A percentile compares a stretch with the other conserved stretches of the same genome.
Conservation (phyloP, 805 yeast species). For the Saturnispora hagleri region DNA sequence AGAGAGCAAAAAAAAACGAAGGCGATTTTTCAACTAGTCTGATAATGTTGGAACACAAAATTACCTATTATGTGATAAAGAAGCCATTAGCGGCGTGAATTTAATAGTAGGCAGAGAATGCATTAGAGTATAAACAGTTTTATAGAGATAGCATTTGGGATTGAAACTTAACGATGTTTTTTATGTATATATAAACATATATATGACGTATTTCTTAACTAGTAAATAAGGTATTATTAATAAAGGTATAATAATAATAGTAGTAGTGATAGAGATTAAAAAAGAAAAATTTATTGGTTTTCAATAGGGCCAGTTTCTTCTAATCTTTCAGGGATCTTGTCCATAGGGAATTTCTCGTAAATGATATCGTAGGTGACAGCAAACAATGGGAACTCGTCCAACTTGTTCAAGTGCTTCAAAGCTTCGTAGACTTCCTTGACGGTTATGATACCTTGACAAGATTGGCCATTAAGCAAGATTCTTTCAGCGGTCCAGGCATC, state of each 20-base stretch:
- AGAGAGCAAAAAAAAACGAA: not conserved
- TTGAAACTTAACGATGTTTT: too few species aligned
- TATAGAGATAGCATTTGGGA: too few species aligned
- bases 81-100: too few species aligned
- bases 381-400: conserved; percentile 73
- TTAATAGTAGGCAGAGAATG: too few species aligned
- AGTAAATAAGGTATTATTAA: not conserved
- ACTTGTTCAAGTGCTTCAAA: conserved; percentile 42
- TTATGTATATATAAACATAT: too few species aligned
- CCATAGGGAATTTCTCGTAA: conserved; percentile 65
- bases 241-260: not conserved
- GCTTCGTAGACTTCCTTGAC: conserved; percentile 86
- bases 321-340: conserved; percentile 62
- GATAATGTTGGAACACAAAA: too few species aligned
- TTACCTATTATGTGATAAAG: too few species aligned
- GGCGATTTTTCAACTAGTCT: not conserved
- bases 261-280: not conserved
- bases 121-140: too few species aligned
- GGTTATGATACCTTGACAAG: conserved; percentile 92
- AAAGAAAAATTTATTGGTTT: not conserved
- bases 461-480: conserved; percentile 85
- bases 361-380: conserved; percentile 76
- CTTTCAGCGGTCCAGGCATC: conserved; percentile 76
- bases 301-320: conserved; percentile 28
- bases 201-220: not conserved